A percentile compares a stretch with the other conserved stretches of the same genome.
Evolutionary conservation across 2,329 filamentous ascomycete species (phyloP).

Genomic region (Alternaria incomplexa): DNA sequence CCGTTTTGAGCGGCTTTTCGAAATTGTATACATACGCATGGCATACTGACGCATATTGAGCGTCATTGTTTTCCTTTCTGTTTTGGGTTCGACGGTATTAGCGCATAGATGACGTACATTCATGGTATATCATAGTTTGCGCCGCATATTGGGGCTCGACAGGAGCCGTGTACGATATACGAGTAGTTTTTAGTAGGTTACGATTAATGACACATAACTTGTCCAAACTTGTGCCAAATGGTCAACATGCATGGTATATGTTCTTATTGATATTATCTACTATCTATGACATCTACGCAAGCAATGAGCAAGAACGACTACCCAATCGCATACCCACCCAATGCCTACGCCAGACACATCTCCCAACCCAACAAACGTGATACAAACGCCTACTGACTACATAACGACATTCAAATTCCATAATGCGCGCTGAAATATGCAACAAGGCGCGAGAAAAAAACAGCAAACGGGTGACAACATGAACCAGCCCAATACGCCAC

Average conservation of each 20-base stretch:
- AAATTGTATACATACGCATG: constrained; percentile 7
- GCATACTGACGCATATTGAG: neutral
- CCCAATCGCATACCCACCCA: neutral
- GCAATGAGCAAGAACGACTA: neutral
- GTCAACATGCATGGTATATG: neutral
- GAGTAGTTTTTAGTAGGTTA: neutral
- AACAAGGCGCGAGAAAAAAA: neutral
- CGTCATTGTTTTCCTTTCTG: neutral
- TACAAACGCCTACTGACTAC: neutral
- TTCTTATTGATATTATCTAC: neutral
- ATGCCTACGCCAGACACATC: neutral
- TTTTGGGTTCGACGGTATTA: neutral
- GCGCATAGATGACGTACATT: neutral
- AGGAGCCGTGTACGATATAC: neutral
- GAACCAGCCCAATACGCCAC: neutral
- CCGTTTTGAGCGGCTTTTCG: neutral
- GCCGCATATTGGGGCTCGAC: neutral
- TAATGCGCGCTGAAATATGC: neutral
- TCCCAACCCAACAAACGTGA: neutral
- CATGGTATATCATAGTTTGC: neutral
- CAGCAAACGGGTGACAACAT: neutral
- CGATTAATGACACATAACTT: neutral
- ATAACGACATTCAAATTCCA: neutral
- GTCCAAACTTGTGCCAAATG: no score
- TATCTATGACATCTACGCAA: neutral